These are phyloP conservation scores for Coniochaeta pulveracea DNA, from an alignment of 2,329 filamentous ascomycete genomes.

Conservation along the genomic window DNA sequence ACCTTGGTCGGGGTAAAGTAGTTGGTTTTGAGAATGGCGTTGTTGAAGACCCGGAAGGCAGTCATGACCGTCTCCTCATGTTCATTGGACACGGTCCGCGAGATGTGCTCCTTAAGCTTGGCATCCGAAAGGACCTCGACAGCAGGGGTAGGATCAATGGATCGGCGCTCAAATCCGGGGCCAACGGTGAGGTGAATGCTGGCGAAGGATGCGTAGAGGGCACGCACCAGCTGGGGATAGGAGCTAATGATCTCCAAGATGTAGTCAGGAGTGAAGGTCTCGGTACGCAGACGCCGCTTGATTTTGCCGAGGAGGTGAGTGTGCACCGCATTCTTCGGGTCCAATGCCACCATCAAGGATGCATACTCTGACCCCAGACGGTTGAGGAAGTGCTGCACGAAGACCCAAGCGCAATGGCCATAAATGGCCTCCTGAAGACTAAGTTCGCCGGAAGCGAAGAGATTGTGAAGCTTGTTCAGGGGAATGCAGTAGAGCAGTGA, in stretches of 20 bases:
- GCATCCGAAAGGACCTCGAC: constrained; percentile 64
- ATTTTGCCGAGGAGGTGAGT: constrained; percentile 84
- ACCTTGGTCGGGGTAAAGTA: constrained; percentile 97
- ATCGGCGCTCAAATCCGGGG: constrained; percentile 35
- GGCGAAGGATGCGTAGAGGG: constrained; percentile 85
- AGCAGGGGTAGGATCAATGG: constrained; percentile 42
- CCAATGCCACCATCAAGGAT: constrained; percentile 70
- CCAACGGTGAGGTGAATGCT: constrained; percentile 61
- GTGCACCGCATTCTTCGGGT: constrained; percentile 71
- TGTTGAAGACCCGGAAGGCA: constrained; percentile 93
- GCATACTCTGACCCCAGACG: constrained; percentile 86
- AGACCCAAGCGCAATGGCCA: constrained; percentile 94
- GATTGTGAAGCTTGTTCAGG: constrained; percentile 86
- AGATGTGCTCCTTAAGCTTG: constrained; percentile 65
- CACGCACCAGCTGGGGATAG: constrained; percentile 77
- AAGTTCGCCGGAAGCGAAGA: constrained; percentile 77
- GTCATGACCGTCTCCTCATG: constrained; percentile 98
- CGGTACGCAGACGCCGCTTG: constrained; percentile 87
- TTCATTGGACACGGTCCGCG: constrained; percentile 75
- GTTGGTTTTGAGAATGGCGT: constrained; percentile 89
- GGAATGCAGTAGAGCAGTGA: constrained; percentile 96
- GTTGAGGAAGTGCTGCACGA: constrained; percentile 96
- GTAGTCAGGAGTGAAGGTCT: constrained; percentile 97
- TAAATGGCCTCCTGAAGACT: constrained; percentile 97
- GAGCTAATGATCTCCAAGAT: constrained; percentile 93